A percentile compares a stretch with the other conserved stretches of the same genome.
Conservation (phyloP, 495 filamentous ascomycete species). For the Glutinoglossum americanum region DNA sequence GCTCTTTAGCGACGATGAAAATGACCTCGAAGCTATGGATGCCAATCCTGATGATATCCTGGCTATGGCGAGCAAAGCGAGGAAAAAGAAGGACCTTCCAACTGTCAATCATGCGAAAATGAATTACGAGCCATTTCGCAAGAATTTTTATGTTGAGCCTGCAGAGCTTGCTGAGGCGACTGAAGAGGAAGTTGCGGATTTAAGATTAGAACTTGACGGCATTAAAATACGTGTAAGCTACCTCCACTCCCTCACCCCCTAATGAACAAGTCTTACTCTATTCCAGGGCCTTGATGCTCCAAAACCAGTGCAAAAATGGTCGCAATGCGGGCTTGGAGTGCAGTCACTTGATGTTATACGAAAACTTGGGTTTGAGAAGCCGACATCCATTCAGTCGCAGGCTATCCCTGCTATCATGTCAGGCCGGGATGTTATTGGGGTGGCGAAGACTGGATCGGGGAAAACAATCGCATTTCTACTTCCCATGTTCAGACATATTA, state of each 20-base stretch:
- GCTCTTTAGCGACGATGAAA: slow-evolving; percentile 68
- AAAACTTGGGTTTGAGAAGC: slow-evolving; percentile 62
- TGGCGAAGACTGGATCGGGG: slow-evolving; percentile 92
- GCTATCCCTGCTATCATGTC: slow-evolving; percentile 92
- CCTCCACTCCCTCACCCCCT: too few species aligned
- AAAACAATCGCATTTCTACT: slow-evolving; percentile 92
- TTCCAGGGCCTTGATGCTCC: slow-evolving; percentile 54
- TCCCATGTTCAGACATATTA: slow-evolving; percentile 95
- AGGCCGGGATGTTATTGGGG: slow-evolving; percentile 85
- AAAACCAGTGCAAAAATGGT: slow-evolving; percentile 90
- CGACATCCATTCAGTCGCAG: slow-evolving; percentile 87
- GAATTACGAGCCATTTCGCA: slow-evolving; percentile 68
- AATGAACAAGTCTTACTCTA: background rate
- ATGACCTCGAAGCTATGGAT: slow-evolving; percentile 50
- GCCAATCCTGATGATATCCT: slow-evolving; percentile 65
- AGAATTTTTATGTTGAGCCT: slow-evolving; percentile 86
- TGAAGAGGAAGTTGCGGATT: slow-evolving; percentile 58
- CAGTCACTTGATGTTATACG: slow-evolving; percentile 79
- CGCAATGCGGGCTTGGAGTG: slow-evolving; percentile 73
- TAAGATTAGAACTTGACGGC: slow-evolving; percentile 75
- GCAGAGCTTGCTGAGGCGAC: slow-evolving; percentile 65
- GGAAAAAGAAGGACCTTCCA: slow-evolving; percentile 94
- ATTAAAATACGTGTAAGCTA: slow-evolving; percentile 49
- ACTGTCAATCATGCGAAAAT: slow-evolving; percentile 65
- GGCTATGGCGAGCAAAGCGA: slow-evolving; percentile 60